phyloP scores from a whole-genome alignment of 2,329 filamentous ascomycete species.

The Ceratocystis papillata region DNA sequence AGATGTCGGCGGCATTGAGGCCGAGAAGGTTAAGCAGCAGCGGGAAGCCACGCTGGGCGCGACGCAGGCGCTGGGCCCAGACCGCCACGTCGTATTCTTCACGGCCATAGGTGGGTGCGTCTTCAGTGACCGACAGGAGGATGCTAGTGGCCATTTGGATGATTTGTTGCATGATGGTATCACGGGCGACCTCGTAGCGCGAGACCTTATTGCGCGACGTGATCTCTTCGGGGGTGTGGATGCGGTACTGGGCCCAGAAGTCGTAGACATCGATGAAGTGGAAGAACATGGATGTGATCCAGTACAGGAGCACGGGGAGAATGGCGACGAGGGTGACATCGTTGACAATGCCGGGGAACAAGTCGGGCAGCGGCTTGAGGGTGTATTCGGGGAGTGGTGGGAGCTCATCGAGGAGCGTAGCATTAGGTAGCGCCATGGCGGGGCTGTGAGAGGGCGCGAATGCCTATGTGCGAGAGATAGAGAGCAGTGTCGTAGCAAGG shows the following conservation, averaged over 20 bases:
- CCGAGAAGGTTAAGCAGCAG: conserved; percentile 59
- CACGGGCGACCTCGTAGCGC: conserved; percentile 73
- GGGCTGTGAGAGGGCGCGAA: neutral
- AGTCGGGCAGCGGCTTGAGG: conserved; percentile 55
- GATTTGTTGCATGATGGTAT: conserved; percentile 83
- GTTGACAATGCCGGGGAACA: conserved; percentile 60
- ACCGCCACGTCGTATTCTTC: conserved; percentile 79
- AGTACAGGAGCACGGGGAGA: conserved; percentile 75
- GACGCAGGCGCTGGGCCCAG: conserved; percentile 73
- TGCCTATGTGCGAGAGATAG: neutral
- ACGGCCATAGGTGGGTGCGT: conserved; percentile 60
- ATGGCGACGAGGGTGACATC: conserved; percentile 71
- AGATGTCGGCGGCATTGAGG: conserved; percentile 62
- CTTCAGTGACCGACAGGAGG: conserved; percentile 59
- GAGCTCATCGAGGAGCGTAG: conserved; percentile 47
- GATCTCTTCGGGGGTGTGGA: conserved; percentile 91
- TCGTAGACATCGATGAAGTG: conserved; percentile 79
- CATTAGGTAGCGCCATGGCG: conserved; percentile 43
- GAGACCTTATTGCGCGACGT: conserved; percentile 76
- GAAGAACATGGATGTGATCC: conserved; percentile 74
- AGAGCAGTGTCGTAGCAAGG: too few relatives aligned
- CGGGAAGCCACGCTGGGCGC: conserved; percentile 70
- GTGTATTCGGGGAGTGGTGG: conserved; percentile 80
- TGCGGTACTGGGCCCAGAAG: conserved; percentile 77
- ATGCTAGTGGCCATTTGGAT: conserved; percentile 69